These are phyloP conservation scores for Rosa rugosa DNA, from an alignment of 306 rosid genomes.

Conservation along the genomic window DNA sequence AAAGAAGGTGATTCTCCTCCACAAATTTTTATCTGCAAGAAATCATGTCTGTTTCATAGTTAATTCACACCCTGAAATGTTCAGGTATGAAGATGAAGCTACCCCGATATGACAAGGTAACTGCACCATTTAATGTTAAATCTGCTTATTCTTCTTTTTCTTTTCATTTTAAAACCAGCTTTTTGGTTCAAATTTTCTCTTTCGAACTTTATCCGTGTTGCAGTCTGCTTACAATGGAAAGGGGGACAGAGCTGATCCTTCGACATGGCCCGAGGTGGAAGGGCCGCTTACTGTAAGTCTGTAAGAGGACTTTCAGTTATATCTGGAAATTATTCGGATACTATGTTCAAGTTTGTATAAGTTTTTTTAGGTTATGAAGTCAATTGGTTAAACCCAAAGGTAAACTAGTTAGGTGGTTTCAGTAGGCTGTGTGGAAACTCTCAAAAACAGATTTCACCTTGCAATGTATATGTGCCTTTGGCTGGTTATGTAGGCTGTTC, in stretches of 20 bases:
- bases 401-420: neutral
- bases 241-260: constrained; percentile 87
- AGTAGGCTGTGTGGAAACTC: neutral
- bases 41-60: constrained; percentile 13
- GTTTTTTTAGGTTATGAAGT: constrained; percentile 13
- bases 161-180: neutral
- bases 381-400: neutral
- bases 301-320: constrained; percentile 3
- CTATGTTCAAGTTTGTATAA: neutral
- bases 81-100: constrained; percentile 84
- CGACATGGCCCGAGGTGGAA: constrained; percentile 84
- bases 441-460: neutral
- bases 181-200: constrained; percentile 26
- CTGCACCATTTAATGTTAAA: constrained; percentile 19
- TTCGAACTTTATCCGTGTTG: constrained; percentile 25
- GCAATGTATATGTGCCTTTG: constrained; percentile 10
- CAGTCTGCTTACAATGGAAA: constrained; percentile 87
- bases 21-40: constrained; percentile 12
- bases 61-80: constrained; percentile 34
- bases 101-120: constrained; percentile 90
- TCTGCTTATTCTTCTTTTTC: neutral
- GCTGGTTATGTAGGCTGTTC: constrained; percentile 58
- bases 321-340: neutral
- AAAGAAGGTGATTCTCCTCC: constrained; percentile 62
- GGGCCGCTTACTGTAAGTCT: constrained; percentile 73